A percentile compares a stretch with the other conserved stretches of the same genome.
Conservation (phyloP, 208 protist genomes). For the Leishmania tropica region DNA sequence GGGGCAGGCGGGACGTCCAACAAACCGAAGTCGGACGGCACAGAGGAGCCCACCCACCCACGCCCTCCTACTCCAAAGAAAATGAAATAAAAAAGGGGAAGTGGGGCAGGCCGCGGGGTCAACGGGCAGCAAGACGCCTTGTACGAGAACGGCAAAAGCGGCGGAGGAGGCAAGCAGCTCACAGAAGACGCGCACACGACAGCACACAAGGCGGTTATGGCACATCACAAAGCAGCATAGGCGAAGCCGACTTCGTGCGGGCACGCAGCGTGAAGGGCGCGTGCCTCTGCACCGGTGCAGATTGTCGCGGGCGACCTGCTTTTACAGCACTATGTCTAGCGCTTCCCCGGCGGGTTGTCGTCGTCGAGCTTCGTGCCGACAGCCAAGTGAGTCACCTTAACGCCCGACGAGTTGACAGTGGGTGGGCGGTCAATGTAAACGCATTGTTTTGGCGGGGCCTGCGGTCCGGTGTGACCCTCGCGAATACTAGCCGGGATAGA, state of each 20-base stretch:
- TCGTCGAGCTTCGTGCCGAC: slow-evolving; percentile 82
- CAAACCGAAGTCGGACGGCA: background rate
- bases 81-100: too few species aligned
- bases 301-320: too few species aligned
- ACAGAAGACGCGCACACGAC: background rate
- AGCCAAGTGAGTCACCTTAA: slow-evolving; percentile 51
- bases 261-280: background rate
- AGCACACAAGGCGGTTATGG: background rate
- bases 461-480: slow-evolving; percentile 56
- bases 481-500: slow-evolving; percentile 81
- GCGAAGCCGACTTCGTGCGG: background rate
- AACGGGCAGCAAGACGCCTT: background rate
- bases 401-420: slow-evolving; percentile 45
- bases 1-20: background rate
- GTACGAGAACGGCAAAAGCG: background rate
- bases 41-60: too few species aligned
- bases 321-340: background rate
- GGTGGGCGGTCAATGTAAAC: slow-evolving; percentile 81
- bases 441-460: slow-evolving; percentile 74
- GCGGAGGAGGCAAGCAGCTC: background rate
- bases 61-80: too few species aligned
- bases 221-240: too few species aligned
- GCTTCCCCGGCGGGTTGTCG: slow-evolving; percentile 30
- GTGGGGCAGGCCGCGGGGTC: too few species aligned
- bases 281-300: background rate